Conservation (phyloP, 345 rosid species). For the Salix suchowensis region DNA sequence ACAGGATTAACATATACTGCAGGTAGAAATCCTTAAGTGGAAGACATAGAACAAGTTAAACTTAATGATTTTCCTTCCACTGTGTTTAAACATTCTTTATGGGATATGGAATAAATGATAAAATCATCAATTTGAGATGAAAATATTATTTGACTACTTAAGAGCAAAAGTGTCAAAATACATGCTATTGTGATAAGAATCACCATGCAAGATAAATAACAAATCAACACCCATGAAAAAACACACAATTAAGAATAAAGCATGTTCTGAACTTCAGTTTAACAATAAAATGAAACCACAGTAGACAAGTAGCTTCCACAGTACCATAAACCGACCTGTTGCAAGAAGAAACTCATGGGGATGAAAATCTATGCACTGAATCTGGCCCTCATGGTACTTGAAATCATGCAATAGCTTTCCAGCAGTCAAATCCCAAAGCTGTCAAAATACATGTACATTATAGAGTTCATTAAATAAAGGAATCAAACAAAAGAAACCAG, state of each 20-base stretch:
- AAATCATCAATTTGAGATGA: neutral
- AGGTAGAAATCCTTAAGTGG: neutral
- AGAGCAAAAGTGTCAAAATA: neutral
- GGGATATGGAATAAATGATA: neutral
- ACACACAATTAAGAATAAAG: neutral
- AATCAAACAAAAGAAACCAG: neutral
- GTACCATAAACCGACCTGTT: conserved; percentile 58
- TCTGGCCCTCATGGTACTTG: conserved; percentile 87
- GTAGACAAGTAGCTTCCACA: neutral
- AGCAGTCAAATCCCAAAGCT: conserved; percentile 99
- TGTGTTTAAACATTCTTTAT: neutral
- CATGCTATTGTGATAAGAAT: neutral
- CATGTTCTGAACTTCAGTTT: neutral
- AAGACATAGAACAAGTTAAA: neutral
- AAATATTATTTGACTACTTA: neutral
- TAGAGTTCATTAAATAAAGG: neutral
- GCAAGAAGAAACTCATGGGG: conserved; percentile 93
- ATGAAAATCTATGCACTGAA: conserved; percentile 97
- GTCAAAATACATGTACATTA: conserved; percentile 15
- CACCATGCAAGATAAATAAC: neutral
- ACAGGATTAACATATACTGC: neutral
- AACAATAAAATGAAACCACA: conserved; percentile 2
- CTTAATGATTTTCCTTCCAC: neutral
- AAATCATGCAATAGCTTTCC: conserved; percentile 92
- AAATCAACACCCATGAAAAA: neutral